Base-by-base conservation (phyloP, 805 yeast species). In the Jamesozyma lodderae region DNA sequence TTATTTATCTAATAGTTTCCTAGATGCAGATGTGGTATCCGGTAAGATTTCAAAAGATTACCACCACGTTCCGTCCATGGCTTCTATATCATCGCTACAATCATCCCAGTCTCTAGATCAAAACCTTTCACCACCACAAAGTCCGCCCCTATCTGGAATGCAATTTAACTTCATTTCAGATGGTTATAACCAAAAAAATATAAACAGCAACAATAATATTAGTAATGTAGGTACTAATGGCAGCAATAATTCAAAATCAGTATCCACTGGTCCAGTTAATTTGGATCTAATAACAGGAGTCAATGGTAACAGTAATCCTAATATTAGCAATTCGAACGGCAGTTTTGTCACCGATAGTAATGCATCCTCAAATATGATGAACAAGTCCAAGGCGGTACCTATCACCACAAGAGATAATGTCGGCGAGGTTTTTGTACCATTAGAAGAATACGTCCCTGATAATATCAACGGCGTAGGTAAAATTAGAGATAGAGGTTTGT, bases 391-490 rank as follows among this genome's bases (percentile, higher is more conserved):
- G 5, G 14, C 18, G n/a, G 23, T 13, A n/a, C 19, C 41, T 24
- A 29, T 36, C 13, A 25, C 23, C 3, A 32, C 16, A 13, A 42
- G 33, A 35, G 36, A 53, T 14, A 52, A 64, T 22, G 63, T 59
- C 23, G 69, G 68, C 17, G 69, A 64, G 31, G 66, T 62, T 3
- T 47, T 55, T 4, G 55, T 64, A 3, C 67, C 69, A 4, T 31
- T 64, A 14, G 62, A 59, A 36, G 69, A 64, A 42, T 61, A 56
- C 39, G 48, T 59, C n/a, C 64, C 66, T 3, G 43, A 51, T 1
- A 54, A 55, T 36, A 43, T 55, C 8, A 47, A 48, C 31, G 65
- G 60, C 7, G 47, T 59, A 18, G 63, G 63, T 1, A 55, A 49
- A 32, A 56, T 56, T 4, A 55, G 41, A 28, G 53, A 50, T 37